These are phyloP conservation scores for Aspergillus pseudonomiae DNA, from an alignment of 2,329 filamentous ascomycete species.

Conservation along the genomic window DNA sequence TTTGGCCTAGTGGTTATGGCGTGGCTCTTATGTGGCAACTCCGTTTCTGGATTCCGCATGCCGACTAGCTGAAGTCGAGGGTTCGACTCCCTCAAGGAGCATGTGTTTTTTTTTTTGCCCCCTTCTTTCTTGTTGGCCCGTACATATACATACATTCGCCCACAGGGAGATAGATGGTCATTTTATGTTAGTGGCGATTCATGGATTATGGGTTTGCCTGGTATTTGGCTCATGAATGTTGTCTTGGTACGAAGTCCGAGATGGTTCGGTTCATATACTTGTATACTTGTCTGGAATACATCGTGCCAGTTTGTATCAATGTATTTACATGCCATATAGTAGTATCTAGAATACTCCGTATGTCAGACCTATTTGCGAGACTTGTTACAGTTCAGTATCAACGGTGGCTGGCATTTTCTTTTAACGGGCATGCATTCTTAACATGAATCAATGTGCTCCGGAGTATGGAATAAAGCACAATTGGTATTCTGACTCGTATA, in stretches of 20 bases:
- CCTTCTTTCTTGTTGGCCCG: not conserved
- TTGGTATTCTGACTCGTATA: not conserved
- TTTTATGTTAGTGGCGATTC: too few species aligned
- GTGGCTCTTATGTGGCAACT: not conserved
- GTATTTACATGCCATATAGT: too few species aligned
- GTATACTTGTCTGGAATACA: too few species aligned
- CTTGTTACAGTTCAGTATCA: not conserved
- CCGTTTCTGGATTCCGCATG: not conserved
- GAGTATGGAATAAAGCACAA: not conserved
- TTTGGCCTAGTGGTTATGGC: constrained; percentile 5
- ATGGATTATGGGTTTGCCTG: too few species aligned
- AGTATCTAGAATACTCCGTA: not conserved
- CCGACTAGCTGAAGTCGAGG: constrained; percentile 2
- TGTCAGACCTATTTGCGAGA: too few species aligned
- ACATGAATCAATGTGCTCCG: not conserved
- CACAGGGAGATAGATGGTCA: too few species aligned
- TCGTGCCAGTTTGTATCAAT: too few species aligned
- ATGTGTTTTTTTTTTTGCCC: not conserved
- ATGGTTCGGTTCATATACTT: too few species aligned
- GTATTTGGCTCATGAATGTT: too few species aligned
- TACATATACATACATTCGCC: too few species aligned
- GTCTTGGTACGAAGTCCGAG: too few species aligned
- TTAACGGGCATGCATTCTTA: not conserved
- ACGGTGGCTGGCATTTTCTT: not conserved
- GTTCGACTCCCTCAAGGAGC: constrained; percentile 5